Evolutionary conservation across 1,139 yeast genomes (phyloP).

Genomic region (Debaryomyces sp.): DNA sequence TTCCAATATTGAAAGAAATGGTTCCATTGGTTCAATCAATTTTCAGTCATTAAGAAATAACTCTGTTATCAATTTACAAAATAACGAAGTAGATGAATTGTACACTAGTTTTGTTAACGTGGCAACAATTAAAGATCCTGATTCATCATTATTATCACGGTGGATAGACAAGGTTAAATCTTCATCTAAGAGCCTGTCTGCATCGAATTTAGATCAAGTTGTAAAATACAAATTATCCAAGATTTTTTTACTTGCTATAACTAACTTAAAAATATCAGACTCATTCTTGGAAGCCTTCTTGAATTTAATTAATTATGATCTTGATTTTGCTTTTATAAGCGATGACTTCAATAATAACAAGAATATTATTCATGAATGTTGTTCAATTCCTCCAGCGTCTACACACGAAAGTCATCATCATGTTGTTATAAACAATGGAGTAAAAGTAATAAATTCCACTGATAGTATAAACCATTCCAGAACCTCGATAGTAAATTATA

Average conservation of each 20-base stretch:
- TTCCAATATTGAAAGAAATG: neutral
- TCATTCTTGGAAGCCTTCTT: constrained; percentile 49
- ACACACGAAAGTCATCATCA: constrained; percentile 34
- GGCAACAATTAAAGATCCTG: constrained; percentile 51
- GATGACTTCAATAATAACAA: constrained; percentile 47
- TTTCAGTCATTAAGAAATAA: constrained; percentile 8
- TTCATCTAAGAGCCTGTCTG: constrained; percentile 22
- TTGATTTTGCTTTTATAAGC: constrained; percentile 41
- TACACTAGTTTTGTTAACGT: constrained; percentile 68
- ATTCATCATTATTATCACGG: constrained; percentile 47
- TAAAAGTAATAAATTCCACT: constrained; percentile 43
- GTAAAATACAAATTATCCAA: constrained; percentile 54
- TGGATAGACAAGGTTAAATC: constrained; percentile 52
- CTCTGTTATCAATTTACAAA: constrained; percentile 15
- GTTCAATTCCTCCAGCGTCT: constrained; percentile 43
- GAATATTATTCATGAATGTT: constrained; percentile 48
- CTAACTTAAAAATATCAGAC: constrained; percentile 55
- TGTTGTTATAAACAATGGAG: constrained; percentile 47
- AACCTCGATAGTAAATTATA: constrained; percentile 38
- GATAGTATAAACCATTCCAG: constrained; percentile 48
- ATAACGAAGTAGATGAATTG: constrained; percentile 60
- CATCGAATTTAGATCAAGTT: constrained; percentile 13
- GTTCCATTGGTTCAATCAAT: neutral
- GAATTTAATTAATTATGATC: constrained; percentile 41
- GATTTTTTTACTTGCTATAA: constrained; percentile 64